Base-by-base conservation (phyloP, 2,329 filamentous ascomycete genomes). In the Chalaropsis ovoidea region DNA sequence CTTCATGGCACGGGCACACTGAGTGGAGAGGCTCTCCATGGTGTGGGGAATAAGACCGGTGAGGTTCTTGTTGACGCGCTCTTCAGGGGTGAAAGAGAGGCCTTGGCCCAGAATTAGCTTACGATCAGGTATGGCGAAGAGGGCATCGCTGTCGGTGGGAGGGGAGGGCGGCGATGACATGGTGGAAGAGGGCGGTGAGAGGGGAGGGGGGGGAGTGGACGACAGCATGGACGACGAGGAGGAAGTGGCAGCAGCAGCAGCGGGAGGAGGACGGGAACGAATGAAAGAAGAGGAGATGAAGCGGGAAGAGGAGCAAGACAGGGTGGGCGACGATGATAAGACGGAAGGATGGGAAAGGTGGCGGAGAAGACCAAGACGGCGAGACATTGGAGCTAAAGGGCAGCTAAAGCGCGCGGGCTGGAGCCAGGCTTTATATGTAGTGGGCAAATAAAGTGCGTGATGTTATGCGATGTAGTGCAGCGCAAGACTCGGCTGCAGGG, bases 1-100 rank as follows among this genome's bases (percentile, higher is more conserved):
- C 75, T 85, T 85, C 77, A 92, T 84, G 73, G 86, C 87, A 76
- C 84, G 79, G 70, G 80, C 79, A 71, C 81, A 82, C 74, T 86
- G 84, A 64, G 80, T 85, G 68, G 82, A 76, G 71, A 81, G 75
- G 74, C 75, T 81, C 77, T 85, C 81, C 75, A 84, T 82, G 72
- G 82, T 81, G 74, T 86, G 84, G 62, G 84, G 84, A 68, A 87
- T 77, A 70, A 87, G 80, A 68, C 84, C 84, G 52, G 83, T 86
- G 68, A 87, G 79, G 78, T 86, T 86, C 77, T 85, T 84, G 72
- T 75, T 74, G 65, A 83, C 76, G 70, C 84, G 82, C 75, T 87
- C 81, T 69, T 86, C 83, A 42, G 84, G 84, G 15, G 79, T 82
- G 73, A 86, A 87, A 49, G 83, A 81, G 62, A 86, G 81, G 70